Evolutionary conservation across 441 rosid species (phyloP).

Genomic region (Brassica balearica): DNA sequence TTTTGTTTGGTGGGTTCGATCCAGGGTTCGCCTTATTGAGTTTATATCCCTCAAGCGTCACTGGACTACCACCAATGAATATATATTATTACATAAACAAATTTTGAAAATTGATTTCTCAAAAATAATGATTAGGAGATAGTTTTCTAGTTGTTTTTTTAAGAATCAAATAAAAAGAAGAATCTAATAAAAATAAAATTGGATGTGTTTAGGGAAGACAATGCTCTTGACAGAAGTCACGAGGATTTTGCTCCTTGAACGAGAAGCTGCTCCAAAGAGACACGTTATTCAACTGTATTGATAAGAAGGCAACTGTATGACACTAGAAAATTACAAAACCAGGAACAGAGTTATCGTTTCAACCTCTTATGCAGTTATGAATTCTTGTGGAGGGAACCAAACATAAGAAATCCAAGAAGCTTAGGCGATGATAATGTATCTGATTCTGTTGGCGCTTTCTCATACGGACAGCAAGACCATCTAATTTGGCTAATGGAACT

Average conservation of each 20-base stretch:
- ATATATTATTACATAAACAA: no score
- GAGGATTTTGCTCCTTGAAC: conserved; percentile 89
- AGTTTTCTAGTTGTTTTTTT: no score
- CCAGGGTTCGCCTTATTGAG: no score
- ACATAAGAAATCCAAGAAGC: conserved; percentile 85
- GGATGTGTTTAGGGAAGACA: no score
- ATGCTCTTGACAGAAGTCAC: conserved; percentile 88
- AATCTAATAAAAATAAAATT: no score
- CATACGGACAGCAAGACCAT: neutral
- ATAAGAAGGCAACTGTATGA: conserved; percentile 24
- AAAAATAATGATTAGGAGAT: no score
- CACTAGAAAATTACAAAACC: conserved; percentile 20
- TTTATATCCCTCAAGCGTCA: no score
- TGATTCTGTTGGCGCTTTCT: neutral
- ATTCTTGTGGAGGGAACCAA: conserved; percentile 75
- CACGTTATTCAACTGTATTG: conserved; percentile 6
- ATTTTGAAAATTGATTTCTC: no score
- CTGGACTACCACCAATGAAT: no score
- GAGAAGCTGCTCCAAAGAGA: conserved; percentile 58
- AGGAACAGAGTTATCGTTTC: conserved; percentile 24
- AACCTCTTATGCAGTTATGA: conserved; percentile 84
- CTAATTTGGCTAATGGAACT: no score
- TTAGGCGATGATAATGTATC: conserved; percentile 51
- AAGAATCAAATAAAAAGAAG: no score
- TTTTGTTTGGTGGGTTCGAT: neutral